These are phyloP conservation scores for Omphalotus guepiniiformis DNA, from an alignment of 768 basidiomycete species.

Conservation along the genomic window DNA sequence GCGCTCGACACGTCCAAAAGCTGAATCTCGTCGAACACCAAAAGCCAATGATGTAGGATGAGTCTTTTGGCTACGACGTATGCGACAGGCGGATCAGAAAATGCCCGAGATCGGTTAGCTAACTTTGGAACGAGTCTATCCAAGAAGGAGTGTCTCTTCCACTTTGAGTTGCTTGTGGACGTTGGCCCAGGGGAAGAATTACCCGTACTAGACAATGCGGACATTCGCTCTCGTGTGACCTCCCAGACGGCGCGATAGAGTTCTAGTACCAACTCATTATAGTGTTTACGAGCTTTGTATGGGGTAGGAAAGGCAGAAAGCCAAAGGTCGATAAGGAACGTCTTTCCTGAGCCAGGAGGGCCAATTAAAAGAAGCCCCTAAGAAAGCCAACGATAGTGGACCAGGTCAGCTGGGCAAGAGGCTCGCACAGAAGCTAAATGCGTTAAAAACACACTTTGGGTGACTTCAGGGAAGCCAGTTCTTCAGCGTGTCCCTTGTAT, in stretches of 20 bases:
- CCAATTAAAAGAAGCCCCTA: conserved; percentile 49
- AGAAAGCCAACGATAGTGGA: not conserved
- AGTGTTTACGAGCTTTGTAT: conserved; percentile 53
- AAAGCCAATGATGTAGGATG: conserved; percentile 43
- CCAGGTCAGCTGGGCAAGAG: not conserved
- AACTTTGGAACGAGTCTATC: not conserved
- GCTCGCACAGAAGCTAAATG: too few species aligned
- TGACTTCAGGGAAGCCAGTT: conserved; percentile 44
- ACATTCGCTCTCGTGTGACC: conserved; percentile 40
- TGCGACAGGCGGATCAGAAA: conserved; percentile 38
- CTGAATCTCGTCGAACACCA: conserved; percentile 59
- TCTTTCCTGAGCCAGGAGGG: conserved; percentile 51
- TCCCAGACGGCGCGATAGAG: conserved; percentile 53
- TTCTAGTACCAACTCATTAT: conserved; percentile 51
- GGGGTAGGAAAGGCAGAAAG: conserved; percentile 46
- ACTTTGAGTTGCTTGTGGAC: conserved; percentile 5
- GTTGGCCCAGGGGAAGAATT: not conserved
- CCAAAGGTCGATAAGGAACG: conserved; percentile 54
- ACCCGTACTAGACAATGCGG: not conserved
- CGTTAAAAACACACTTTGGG: conserved; percentile 37
- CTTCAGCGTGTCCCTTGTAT: conserved; percentile 44
- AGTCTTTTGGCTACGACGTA: conserved; percentile 42
- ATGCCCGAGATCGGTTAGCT: conserved; percentile 13
- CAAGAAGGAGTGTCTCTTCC: conserved; percentile 19
- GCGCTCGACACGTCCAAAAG: conserved; percentile 59